Evolutionary conservation across 2,329 filamentous ascomycete genomes (phyloP).

Genomic region (Aspergillus ochraceoroseus): DNA sequence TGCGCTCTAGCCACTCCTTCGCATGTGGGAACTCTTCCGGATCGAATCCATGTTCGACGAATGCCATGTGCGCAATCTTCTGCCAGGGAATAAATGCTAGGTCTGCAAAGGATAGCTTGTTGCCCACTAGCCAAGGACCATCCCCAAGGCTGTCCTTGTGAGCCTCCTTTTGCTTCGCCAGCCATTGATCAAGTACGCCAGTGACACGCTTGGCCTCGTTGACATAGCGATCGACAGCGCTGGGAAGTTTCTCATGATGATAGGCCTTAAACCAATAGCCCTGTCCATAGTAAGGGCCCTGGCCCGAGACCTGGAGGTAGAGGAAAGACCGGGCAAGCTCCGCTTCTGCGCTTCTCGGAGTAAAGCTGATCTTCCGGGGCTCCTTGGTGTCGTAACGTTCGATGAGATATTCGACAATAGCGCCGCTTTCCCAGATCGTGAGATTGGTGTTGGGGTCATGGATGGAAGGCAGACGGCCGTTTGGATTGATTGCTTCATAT

Average conservation of each 20-base stretch:
- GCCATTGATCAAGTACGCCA: constrained; percentile 42
- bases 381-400: constrained; percentile 45
- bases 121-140: too few species aligned
- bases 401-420: constrained; percentile 26
- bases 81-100: too few species aligned
- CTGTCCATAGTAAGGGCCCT: constrained; percentile 50
- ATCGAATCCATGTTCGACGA: too few species aligned
- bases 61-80: too few species aligned
- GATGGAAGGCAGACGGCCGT: constrained; percentile 27
- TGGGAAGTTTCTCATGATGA: constrained; percentile 42
- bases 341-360: constrained; percentile 30
- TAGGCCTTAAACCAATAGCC: constrained; percentile 42
- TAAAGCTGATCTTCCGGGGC: constrained; percentile 38
- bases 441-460: constrained; percentile 46
- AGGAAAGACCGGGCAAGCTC: constrained; percentile 45
- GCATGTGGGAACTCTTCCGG: too few species aligned
- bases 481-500: constrained; percentile 34
- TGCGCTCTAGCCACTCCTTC: too few species aligned
- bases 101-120: too few species aligned
- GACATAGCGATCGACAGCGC: constrained; percentile 44
- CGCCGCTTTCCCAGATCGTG: constrained; percentile 36
- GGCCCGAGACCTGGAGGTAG: constrained; percentile 44
- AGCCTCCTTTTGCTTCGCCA: constrained; percentile 16
- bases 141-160: too few species aligned
- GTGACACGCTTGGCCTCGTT: constrained; percentile 45